Evolutionary conservation across 2,329 filamentous ascomycete genomes (phyloP), one percentile per base, ranked within the genome.

Genomic region (Pyrenochaeta sp.): DNA sequence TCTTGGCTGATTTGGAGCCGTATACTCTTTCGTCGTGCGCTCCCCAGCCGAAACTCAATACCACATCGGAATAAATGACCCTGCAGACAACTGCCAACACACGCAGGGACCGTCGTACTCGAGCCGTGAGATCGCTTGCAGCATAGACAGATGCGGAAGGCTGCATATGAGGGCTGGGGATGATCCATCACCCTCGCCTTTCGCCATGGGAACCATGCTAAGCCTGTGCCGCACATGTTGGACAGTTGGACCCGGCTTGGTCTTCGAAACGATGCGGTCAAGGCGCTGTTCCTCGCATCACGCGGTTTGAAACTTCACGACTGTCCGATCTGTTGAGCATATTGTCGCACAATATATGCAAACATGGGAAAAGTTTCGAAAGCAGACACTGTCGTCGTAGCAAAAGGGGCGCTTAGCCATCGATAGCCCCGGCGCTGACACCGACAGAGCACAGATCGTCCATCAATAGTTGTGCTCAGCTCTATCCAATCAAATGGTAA

Each of bases 361-460:
- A 31, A 37, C 35, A 23, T n/a, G 45, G 35, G 21, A 43, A 45
- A 30, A 20, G 32, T 37, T 44, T 35, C 14, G 44, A 14, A n/a
- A 18, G 32, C 18, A 44, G 48, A 54, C 52, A 53, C 53, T 44
- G 42, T 53, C 51, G 43, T 41, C 49, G 55, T 61, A 48, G 54
- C 51, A 49, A 53, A 58, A 53, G 60, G 52, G 58, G 60, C 56
- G 51, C 42, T 42, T 37, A 43, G 44, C 40, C 46, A 51, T 54
- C 44, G 45, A 50, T 40, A 31, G 23, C 42, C 37, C 42, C 21
- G 51, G 43, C 53, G 56, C 36, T 49, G 37, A 40, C 44, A 31
- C 18, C 21, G 29, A 29, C 21, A 52, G 44, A 40, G 44, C 49
- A 46, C 49, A 42, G 60, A 65, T 63, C 51, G 52, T 43, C 21